These are phyloP conservation scores for Phytophthora sp. DNA, from an alignment of 352 stramenopile genomes.

Conservation along the genomic window DNA sequence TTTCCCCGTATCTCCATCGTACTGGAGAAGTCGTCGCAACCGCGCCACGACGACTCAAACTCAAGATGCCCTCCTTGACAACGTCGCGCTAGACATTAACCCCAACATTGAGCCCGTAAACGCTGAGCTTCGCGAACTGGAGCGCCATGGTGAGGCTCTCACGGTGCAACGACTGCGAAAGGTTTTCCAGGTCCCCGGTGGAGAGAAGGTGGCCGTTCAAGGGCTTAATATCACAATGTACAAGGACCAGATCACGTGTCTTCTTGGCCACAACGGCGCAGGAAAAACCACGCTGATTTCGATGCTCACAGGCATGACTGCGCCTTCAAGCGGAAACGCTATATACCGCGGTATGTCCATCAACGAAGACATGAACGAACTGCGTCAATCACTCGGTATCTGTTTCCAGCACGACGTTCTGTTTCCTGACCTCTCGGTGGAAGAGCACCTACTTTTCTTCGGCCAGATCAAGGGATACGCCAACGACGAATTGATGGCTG, in stretches of 20 bases:
- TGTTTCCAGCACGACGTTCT: constrained; percentile 86
- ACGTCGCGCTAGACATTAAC: constrained; percentile 27
- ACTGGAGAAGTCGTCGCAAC: constrained; percentile 30
- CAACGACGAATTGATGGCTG: constrained; percentile 29
- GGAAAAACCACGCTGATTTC: constrained; percentile 90
- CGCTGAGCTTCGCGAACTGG: constrained; percentile 43
- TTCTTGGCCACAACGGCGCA: constrained; percentile 92
- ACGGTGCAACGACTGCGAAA: constrained; percentile 50
- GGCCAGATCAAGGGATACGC: constrained; percentile 55
- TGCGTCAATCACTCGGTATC: constrained; percentile 69
- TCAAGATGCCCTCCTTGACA: constrained; percentile 25
- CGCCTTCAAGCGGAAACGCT: constrained; percentile 52
- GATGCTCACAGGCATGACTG: constrained; percentile 87
- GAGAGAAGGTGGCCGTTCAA: constrained; percentile 78
- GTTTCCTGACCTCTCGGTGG: constrained; percentile 67
- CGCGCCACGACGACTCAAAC: constrained; percentile 1
- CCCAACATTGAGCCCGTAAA: constrained; percentile 42
- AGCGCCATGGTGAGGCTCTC: constrained; percentile 35
- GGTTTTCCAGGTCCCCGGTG: constrained; percentile 66
- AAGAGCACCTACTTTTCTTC: constrained; percentile 71
- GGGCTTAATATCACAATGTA: constrained; percentile 85
- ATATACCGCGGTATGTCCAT: constrained; percentile 74
- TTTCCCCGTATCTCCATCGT: constrained; percentile 78
- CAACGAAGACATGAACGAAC: constrained; percentile 63
- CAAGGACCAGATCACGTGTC: constrained; percentile 86